Evolutionary conservation across 2,329 filamentous ascomycete genomes (phyloP), one percentile per base, ranked within the genome.

Genomic region (Cladosporium austrohemisphaericum): DNA sequence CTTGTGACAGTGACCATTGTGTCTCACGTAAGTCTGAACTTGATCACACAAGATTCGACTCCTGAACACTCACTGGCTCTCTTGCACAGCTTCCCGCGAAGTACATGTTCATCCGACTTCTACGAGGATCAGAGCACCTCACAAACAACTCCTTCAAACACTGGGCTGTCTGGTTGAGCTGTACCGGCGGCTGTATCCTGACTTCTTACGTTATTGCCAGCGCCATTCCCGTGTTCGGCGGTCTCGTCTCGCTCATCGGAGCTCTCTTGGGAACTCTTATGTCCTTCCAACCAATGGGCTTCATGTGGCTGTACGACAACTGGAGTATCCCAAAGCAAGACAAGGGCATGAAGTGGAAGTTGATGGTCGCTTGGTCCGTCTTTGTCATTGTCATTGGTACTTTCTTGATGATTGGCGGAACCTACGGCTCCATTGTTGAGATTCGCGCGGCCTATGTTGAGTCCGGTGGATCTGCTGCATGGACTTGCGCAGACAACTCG

Each of bases 181-280:
- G 32, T 10, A 44, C 50, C 10, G 45, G 41, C 25, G 36, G 28
- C 14, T 50, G 41, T 9, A 44, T 50, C 8, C 13, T 68, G 75
- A 41, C 33, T 2, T 44, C 41, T 8, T 36, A 38, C 7, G 37
- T 41, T 47, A 66, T 76, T 3, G 68, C 68, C 18, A 76, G 76
- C 57, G 67, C 76, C 54, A 47, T 75, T 23, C 64, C 71, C 50
- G 77, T 76, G 56, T 59, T 72, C 46, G 71, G 76, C 56, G 70
- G 71, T 53, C 75, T 71, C 60, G 58, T 73, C 43, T 76, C 76
- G 5, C 64, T 77, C n/a, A 64, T 77, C 22, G 50, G 72, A 35
- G 75, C 73, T 33, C 76, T 77, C 53, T 46, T 70, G 20, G 68
- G 75, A 28, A 76, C 76, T 52, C 61, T 77, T 26, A 69, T 78